Base-by-base conservation (phyloP, 1,139 yeast species). In the Pichia sp. region DNA sequence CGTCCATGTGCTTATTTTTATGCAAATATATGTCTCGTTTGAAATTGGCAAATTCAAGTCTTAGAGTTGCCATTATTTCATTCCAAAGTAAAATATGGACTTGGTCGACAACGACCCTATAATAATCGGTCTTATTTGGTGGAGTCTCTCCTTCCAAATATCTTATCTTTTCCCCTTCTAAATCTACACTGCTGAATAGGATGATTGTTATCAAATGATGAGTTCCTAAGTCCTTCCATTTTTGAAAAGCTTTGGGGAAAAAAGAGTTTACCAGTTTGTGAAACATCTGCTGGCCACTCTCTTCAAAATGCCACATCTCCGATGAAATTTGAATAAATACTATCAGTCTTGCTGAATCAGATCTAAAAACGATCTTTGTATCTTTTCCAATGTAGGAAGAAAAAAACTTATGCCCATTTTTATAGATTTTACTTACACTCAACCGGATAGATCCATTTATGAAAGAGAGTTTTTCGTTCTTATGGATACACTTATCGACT, bases 251-350 rank as follows among this genome's bases (percentile, higher is more conserved):
- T 59, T 85, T 87, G 0, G 99, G 99, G 57, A 95, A 82, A 55
- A 93, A 76, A 26, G 95, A 88, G 68, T 93, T 92, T 51, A 95
- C 90, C 64, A 95, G 81, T 69, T 90, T 90, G 68, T 92, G 95
- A 67, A 92, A 93, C 80, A 90, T 81, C 51, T 92, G 87, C 65
- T 92, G 98, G 0, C 99, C 99, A 62, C 87, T 87, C 66, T 92
- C 97, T 70, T 93, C 98, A 69, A 95, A 95, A 67, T 92, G 90
- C 96, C 98, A 95, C 97, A 93, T 95, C 66, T 95, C 99, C 45
- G 87, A 78, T 1, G 97, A 88, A 61, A 92, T 81, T 67, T 95
- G 99, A 52, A 95, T 83, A 58, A 95, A 75, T 50, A 92, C 88
- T 11, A 90, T 80, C 57, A 92, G 73, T 56, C 88, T 81, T 1